Conservation (phyloP, 106 monocot genomes). For the Platanthera guangdongensis region DNA sequence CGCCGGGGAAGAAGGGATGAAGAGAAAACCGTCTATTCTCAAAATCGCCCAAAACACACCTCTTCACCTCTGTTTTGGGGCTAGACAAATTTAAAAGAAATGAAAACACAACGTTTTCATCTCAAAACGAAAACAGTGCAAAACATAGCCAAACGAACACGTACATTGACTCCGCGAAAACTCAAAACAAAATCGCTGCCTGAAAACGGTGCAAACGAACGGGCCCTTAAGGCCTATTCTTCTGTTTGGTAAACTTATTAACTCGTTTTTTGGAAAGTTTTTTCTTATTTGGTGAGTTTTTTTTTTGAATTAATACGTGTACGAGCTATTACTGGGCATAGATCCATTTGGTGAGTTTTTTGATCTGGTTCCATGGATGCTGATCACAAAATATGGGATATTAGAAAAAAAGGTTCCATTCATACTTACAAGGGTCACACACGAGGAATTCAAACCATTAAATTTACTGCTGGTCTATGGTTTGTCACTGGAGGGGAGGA, state of each 20-base stretch:
- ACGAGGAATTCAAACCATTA: slow-evolving; percentile 57
- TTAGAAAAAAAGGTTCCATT: slow-evolving; percentile 83
- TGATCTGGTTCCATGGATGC: slow-evolving; percentile 80
- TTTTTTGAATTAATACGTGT: slow-evolving; percentile 52
- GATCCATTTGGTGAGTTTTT: slow-evolving; percentile 91
- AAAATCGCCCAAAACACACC: too few relatives aligned
- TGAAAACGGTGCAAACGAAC: too few relatives aligned
- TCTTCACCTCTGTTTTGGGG: too few relatives aligned
- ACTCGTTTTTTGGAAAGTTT: slow-evolving; percentile 9
- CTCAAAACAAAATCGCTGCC: too few relatives aligned
- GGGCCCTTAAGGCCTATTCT: background rate
- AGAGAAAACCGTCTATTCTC: too few relatives aligned
- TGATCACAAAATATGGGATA: slow-evolving; percentile 97
- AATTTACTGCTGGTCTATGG: slow-evolving; percentile 92
- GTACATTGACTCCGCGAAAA: too few relatives aligned
- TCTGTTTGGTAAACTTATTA: background rate
- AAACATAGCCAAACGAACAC: too few relatives aligned
- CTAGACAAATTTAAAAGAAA: too few relatives aligned
- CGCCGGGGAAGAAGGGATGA: too few relatives aligned
- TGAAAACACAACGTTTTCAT: too few relatives aligned
- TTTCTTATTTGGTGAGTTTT: slow-evolving; percentile 6
- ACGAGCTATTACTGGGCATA: slow-evolving; percentile 70
- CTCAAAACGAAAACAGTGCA: too few relatives aligned
- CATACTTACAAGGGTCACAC: slow-evolving; percentile 90
- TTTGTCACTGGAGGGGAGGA: slow-evolving; percentile 95